Conservation (phyloP, 257 asterid genomes). For the Vinca minor region DNA sequence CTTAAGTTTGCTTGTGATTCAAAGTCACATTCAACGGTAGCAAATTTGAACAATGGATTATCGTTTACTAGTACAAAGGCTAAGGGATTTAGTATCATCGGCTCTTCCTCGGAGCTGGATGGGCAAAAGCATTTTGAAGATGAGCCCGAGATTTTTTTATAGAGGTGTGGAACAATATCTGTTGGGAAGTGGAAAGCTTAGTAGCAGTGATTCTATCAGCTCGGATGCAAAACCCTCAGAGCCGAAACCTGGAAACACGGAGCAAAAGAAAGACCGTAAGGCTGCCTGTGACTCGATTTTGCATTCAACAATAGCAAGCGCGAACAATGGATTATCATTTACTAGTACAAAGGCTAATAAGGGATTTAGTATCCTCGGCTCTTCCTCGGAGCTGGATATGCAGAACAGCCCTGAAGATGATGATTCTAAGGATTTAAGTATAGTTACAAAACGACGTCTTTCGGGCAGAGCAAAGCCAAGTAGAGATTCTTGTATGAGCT, state of each 20-base stretch:
- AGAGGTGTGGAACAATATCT: too few species aligned
- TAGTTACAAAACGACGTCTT: slow-evolving; percentile 23
- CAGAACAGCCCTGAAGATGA: slow-evolving; percentile 16
- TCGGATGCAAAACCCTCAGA: slow-evolving; percentile 24
- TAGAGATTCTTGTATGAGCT: slow-evolving; percentile 22
- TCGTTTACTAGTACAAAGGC: slow-evolving; percentile 14
- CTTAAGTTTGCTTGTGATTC: slow-evolving; percentile 11
- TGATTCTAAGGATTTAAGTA: slow-evolving; percentile 13
- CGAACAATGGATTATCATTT: slow-evolving; percentile 18
- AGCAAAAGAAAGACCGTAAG: slow-evolving; percentile 17
- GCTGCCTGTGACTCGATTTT: slow-evolving; percentile 19
- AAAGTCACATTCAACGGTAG: slow-evolving; percentile 19
- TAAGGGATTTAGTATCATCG: slow-evolving; percentile 23
- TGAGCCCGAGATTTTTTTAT: too few species aligned
- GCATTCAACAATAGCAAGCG: slow-evolving; percentile 15
- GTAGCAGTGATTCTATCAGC: too few species aligned
- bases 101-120: slow-evolving; percentile 32
- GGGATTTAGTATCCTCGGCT: slow-evolving; percentile 26
- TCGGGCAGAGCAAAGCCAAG: slow-evolving; percentile 27
- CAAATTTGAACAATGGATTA: slow-evolving; percentile 20
- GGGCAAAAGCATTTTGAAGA: slow-evolving; percentile 16
- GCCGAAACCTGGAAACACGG: slow-evolving; percentile 20
- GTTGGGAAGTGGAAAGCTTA: too few species aligned
- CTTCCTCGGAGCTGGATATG: slow-evolving; percentile 30
- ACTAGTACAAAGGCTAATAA: slow-evolving; percentile 12